Base-by-base conservation (phyloP, 2,329 filamentous ascomycete species). In the Trichophyton rubrum region DNA sequence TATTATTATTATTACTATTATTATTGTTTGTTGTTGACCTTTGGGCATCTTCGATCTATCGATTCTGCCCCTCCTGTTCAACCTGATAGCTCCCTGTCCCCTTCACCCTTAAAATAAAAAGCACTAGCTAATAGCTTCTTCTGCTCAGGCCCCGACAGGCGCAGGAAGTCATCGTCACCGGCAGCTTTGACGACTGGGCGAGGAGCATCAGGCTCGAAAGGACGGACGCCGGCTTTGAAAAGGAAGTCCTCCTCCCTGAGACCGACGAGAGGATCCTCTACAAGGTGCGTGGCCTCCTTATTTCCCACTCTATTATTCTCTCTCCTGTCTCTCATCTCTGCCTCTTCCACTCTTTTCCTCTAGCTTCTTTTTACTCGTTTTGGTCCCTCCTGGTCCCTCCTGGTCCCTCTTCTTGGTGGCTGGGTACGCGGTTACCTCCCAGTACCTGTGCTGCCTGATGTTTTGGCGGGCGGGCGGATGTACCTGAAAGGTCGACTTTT, bases 111-210 rank as follows among this genome's bases (percentile, higher is more conserved):
- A n/a, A n/a, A n/a, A n/a, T n/a, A n/a, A 7, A 30, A 30, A 30
- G 5, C 6, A 4, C 9, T 13, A 38, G 33, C 3, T 13, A 11
- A 11, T 38, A 38, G 33, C 33, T 38, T 38, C 43, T 47, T 3
- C 8, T 35, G 24, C 20, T 24, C 13, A 96, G 92, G 92, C 84
- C 87, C 71, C 86, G 93, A 73, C 79, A 85, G 68, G 91, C 88
- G 72, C 82, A 85, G 67, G 88, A 95, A 72, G 92, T 97, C 73
- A 92, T 87, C 75, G 93, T 97, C 68, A 97, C 92, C 45, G 93
- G 93, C 72, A 92, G 89, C 64, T 97, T 97, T 72, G 92, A 97
- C 77, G 82, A 89, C 77, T 99, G 93, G 93, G 82, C 82, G 67
- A 92, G 93, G 80, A 90, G 85, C 61, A 83, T 92, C 73, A 83